Evolutionary conservation across 1,284 basidiomycete genomes (phyloP).

Genomic region (Pseudomicrostroma phylloplanum): DNA sequence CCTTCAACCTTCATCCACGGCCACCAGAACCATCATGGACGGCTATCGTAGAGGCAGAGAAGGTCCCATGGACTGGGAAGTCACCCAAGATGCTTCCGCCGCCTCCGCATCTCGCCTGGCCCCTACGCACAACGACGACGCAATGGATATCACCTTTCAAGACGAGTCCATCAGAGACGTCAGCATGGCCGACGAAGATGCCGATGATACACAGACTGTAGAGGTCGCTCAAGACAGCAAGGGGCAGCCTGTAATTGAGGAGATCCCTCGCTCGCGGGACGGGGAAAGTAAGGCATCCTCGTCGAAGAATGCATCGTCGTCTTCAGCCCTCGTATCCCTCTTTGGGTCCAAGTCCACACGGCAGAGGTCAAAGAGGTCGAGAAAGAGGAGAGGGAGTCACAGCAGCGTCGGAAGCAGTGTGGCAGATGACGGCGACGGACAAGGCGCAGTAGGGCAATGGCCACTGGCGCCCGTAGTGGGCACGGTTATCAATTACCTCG

Average conservation of each 20-base stretch:
- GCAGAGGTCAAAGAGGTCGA: neutral
- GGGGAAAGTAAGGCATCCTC: neutral
- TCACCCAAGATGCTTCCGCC: too few relatives aligned
- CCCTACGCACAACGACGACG: too few relatives aligned
- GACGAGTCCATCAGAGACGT: neutral
- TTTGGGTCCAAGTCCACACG: neutral
- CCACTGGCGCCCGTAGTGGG: conserved; percentile 5
- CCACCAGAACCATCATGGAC: too few relatives aligned
- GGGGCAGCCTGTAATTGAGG: neutral
- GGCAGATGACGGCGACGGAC: neutral
- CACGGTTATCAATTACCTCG: conserved; percentile 6
- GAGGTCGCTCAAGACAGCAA: neutral
- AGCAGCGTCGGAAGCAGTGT: neutral
- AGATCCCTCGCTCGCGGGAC: neutral
- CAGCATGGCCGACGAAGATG: conserved; percentile 6
- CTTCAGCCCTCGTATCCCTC: neutral
- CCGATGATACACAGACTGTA: neutral
- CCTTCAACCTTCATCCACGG: too few relatives aligned
- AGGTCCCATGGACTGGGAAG: too few relatives aligned
- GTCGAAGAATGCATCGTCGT: neutral
- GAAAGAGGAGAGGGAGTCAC: neutral
- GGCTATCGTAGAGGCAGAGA: too few relatives aligned
- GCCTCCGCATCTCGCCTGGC: too few relatives aligned
- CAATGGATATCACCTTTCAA: neutral
- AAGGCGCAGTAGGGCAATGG: neutral